Conservation (phyloP, 257 asterid species). For the Rauvolfia tetraphylla region DNA sequence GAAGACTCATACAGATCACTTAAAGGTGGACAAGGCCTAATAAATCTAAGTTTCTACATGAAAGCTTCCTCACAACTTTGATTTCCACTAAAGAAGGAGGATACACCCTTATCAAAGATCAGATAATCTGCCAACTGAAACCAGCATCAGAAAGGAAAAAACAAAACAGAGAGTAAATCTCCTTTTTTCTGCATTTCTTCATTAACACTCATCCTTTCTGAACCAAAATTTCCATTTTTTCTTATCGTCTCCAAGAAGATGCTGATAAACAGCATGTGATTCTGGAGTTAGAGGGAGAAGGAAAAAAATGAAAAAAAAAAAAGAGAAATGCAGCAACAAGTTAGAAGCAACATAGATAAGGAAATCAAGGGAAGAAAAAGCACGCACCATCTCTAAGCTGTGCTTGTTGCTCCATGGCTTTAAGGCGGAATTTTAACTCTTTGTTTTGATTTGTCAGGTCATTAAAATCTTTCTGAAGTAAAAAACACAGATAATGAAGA, state of each 20-base stretch:
- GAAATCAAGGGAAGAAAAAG: neutral
- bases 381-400: constrained; percentile 77
- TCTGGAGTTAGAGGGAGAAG: neutral
- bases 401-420: constrained; percentile 86
- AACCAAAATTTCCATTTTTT: neutral
- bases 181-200: neutral
- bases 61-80: neutral
- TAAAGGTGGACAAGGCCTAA: neutral
- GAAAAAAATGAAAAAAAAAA: too few relatives aligned
- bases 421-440: constrained; percentile 81
- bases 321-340: neutral
- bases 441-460: constrained; percentile 64
- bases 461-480: constrained; percentile 56
- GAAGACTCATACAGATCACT: neutral
- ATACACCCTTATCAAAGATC: neutral
- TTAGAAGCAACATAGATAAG: neutral
- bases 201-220: neutral
- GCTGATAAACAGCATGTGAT: neutral
- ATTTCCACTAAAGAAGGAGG: neutral
- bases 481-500: constrained; percentile 4
- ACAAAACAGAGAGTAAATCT: neutral
- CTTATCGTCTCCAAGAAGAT: neutral
- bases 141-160: neutral
- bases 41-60: neutral
- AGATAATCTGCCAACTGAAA: neutral